A percentile compares a stretch with the other conserved stretches of the same genome.
phyloP scores from a whole-genome alignment of 441 rosid genomes.

The Bocquillonia castaneifolia region DNA sequence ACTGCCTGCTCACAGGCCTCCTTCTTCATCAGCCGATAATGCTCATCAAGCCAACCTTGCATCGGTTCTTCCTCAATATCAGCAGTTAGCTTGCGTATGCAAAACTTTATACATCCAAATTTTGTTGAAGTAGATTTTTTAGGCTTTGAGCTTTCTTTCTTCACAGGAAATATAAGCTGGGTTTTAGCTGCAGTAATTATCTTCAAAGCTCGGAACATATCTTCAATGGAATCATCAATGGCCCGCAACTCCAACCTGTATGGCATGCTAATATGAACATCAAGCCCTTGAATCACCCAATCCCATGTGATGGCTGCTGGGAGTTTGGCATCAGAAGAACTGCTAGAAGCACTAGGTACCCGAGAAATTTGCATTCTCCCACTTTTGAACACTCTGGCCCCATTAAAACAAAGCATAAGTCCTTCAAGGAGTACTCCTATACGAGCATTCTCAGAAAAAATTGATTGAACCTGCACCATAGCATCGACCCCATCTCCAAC shows the following conservation, averaged over 20 bases:
- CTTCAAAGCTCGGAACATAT: slow-evolving; percentile 84
- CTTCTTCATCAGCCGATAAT: slow-evolving; percentile 72
- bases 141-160: slow-evolving; percentile 64
- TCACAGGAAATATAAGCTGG: slow-evolving; percentile 47
- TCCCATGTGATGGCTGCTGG: slow-evolving; percentile 64
- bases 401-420: slow-evolving; percentile 65
- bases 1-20: slow-evolving; percentile 94
- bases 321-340: slow-evolving; percentile 47
- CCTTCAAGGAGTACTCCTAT: slow-evolving; percentile 99
- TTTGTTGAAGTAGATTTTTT: slow-evolving; percentile 63
- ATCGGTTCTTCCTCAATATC: slow-evolving; percentile 99
- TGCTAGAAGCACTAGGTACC: slow-evolving; percentile 60
- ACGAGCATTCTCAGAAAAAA: slow-evolving; percentile 95
- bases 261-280: slow-evolving; percentile 89
- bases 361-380: slow-evolving; percentile 98
- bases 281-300: slow-evolving; percentile 97
- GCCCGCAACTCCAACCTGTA: slow-evolving; percentile 94
- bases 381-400: slow-evolving; percentile 71
- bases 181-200: slow-evolving; percentile 71
- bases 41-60: slow-evolving; percentile 99
- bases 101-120: slow-evolving; percentile 72
- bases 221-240: slow-evolving; percentile 95
- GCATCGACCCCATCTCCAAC: slow-evolving; percentile 96
- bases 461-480: slow-evolving; percentile 80
- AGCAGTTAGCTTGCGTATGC: slow-evolving; percentile 69